Evolutionary conservation across 2,329 filamentous ascomycete species (phyloP).

Genomic region (Leptographium galeiforme): DNA sequence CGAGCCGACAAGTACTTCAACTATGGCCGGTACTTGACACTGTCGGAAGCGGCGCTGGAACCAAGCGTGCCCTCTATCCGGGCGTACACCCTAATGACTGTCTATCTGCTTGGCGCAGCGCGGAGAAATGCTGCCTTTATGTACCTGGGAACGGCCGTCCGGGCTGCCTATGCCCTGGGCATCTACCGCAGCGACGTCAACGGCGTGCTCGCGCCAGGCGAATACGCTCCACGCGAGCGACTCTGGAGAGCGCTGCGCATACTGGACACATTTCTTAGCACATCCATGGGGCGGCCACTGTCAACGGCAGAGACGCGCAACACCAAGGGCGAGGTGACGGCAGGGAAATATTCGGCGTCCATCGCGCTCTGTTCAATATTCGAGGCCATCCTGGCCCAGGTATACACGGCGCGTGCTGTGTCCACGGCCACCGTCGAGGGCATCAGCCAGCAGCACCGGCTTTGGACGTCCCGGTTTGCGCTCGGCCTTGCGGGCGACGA

Average conservation of each 20-base stretch:
- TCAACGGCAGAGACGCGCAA: conserved; percentile 18
- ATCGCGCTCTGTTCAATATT: conserved; percentile 23
- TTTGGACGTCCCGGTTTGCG: conserved; percentile 13
- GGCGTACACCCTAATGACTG: conserved; percentile 41
- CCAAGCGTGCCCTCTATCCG: conserved; percentile 39
- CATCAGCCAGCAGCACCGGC: conserved; percentile 16
- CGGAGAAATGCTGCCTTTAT: conserved; percentile 48
- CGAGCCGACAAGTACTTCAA: conserved; percentile 11
- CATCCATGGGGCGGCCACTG: conserved; percentile 19
- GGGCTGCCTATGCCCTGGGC: conserved; percentile 43
- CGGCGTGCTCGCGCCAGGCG: conserved; percentile 14
- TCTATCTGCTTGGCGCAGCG: conserved; percentile 46
- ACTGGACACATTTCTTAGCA: conserved; percentile 20
- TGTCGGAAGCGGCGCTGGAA: conserved; percentile 37
- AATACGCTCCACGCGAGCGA: conserved; percentile 16
- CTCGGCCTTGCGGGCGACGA: conserved; percentile 10
- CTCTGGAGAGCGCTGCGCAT: conserved; percentile 21
- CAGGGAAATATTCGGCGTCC: conserved; percentile 14
- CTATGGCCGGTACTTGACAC: conserved; percentile 20
- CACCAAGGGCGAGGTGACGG: conserved; percentile 6
- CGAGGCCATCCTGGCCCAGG: conserved; percentile 20
- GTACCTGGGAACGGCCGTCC: conserved; percentile 46
- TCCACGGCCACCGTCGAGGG: conserved; percentile 14
- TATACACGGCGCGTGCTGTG: conserved; percentile 20
- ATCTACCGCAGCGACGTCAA: conserved; percentile 27